Base-by-base conservation (phyloP, 2,329 filamentous ascomycete genomes). In the Cryphonectria carpinicola region DNA sequence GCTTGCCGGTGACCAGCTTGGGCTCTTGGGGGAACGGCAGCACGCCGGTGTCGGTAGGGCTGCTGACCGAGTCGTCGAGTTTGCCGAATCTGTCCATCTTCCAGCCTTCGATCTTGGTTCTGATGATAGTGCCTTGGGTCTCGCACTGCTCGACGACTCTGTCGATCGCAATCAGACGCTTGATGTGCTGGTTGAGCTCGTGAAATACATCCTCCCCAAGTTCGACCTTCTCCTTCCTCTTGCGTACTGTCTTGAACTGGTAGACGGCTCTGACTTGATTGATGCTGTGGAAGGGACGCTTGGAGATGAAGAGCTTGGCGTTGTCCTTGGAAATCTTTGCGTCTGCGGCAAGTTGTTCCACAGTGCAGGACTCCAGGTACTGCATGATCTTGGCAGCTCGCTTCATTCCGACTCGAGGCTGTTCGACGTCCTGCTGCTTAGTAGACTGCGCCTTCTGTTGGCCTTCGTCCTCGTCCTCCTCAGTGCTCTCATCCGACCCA, bases 101-200 rank as follows among this genome's bases (percentile, higher is more conserved):
- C 86, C 86, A 88, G 4, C 73, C 79, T 22, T 83, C 82, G 11
- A 87, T 82, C 28, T 82, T 82, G 2, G 76, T 74, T 72, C 84
- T 86, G 71, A 87, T 82, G 1, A 80, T 80, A 72, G 90, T 89
- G 1, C 92, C 93, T 56, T 95, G 85, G 3, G 83, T 81, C 77
- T 95, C 92, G 77, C 95, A 97, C 73, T 91, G 86, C 28, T 87
- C 84, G 22, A 97, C 93, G 11, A 98, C 87, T 60, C 91, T 86
- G 79, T 97, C 95, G 67, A 98, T 93, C 28, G 93, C 93, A 73
- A 92, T 87, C 75, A 96, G 95, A 0, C 93, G 93, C 25, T 86
- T 87, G 81, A 92, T 91, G 86, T 97, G 97, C 35, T 93, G 88
- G 84, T 90, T 74, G 79, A 87, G 80, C 3, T 83, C 81, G 22